A percentile compares a stretch with the other conserved stretches of the same genome.
phyloP scores from a whole-genome alignment of 2,329 filamentous ascomycete genomes.

The Lecanoromycetidae sp. region DNA sequence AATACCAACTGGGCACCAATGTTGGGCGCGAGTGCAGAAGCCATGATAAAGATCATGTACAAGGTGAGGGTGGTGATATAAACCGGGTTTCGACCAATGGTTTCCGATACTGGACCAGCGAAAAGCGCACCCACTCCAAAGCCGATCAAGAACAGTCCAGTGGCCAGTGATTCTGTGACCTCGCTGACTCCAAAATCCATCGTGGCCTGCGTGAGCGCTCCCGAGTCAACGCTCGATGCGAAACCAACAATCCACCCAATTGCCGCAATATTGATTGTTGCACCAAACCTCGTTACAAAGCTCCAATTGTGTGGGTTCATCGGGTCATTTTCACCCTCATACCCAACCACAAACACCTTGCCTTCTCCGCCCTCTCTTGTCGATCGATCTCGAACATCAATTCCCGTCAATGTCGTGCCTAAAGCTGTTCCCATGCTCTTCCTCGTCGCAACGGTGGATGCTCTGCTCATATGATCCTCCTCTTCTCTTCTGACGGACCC shows the following conservation, averaged over 20 bases:
- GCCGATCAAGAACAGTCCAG: conserved; percentile 37
- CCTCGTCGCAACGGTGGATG: conserved; percentile 17
- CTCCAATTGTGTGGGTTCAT: conserved; percentile 38
- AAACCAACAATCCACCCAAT: conserved; percentile 39
- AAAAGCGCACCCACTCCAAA: conserved; percentile 39
- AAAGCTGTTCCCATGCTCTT: conserved; percentile 20
- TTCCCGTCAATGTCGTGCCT: conserved; percentile 20
- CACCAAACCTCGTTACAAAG: conserved; percentile 22
- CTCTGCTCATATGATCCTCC: conserved; percentile 6
- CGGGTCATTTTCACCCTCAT: conserved; percentile 28
- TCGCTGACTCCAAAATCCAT: conserved; percentile 33
- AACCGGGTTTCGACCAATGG: conserved; percentile 37
- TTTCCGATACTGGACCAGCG: conserved; percentile 39
- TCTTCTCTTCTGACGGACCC: not conserved
- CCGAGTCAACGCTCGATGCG: conserved; percentile 39
- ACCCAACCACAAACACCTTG: conserved; percentile 23
- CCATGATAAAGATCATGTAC: conserved; percentile 40
- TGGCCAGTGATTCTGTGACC: conserved; percentile 34
- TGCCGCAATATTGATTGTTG: conserved; percentile 27
- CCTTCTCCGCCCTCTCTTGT: conserved; percentile 16
- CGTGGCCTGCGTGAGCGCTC: conserved; percentile 31
- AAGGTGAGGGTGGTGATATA: conserved; percentile 36
- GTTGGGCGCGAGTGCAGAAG: conserved; percentile 35
- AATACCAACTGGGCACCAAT: conserved; percentile 37
- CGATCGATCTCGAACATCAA: conserved; percentile 20